These are phyloP conservation scores for Pyrenophora graminea DNA, from an alignment of 2,329 filamentous ascomycete species.

Conservation along the genomic window DNA sequence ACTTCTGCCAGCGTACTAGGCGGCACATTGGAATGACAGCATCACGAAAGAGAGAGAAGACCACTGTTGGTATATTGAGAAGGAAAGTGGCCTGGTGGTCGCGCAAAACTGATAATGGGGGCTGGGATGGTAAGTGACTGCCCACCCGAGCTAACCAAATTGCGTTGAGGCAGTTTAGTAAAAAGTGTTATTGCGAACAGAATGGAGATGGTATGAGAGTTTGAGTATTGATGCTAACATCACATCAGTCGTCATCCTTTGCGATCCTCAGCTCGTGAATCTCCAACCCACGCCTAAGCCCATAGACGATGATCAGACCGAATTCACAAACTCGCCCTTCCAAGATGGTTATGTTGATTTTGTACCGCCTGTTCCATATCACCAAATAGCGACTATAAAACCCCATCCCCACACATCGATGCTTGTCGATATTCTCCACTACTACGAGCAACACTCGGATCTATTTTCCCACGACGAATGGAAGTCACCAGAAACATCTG, in stretches of 20 bases:
- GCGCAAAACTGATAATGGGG: conserved; percentile 20
- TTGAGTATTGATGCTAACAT: conserved; percentile 1
- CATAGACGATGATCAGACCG: conserved; percentile 3
- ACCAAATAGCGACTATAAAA: neutral
- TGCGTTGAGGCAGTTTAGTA: too few relatives aligned
- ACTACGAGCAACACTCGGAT: conserved; percentile 29
- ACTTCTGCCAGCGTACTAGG: conserved; percentile 35
- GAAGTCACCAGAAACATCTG: conserved; percentile 25
- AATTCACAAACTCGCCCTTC: conserved; percentile 28
- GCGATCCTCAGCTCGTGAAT: conserved; percentile 35
- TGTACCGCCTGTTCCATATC: conserved; percentile 17
- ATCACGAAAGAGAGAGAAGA: conserved; percentile 26
- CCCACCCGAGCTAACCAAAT: neutral
- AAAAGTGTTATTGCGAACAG: too few relatives aligned
- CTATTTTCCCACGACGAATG: conserved; percentile 25
- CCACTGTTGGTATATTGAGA: conserved; percentile 36
- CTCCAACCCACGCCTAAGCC: conserved; percentile 15
- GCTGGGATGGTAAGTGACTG: conserved; percentile 40
- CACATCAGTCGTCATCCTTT: conserved; percentile 36
- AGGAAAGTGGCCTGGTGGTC: conserved; percentile 41
- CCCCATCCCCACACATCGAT: conserved; percentile 34
- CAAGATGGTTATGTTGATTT: conserved; percentile 42
- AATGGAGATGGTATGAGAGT: too few relatives aligned
- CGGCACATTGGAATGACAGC: conserved; percentile 43
- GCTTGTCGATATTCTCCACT: conserved; percentile 36